Base-by-base conservation (phyloP, 129 eudicot species). In the Flaveria robusta region DNA sequence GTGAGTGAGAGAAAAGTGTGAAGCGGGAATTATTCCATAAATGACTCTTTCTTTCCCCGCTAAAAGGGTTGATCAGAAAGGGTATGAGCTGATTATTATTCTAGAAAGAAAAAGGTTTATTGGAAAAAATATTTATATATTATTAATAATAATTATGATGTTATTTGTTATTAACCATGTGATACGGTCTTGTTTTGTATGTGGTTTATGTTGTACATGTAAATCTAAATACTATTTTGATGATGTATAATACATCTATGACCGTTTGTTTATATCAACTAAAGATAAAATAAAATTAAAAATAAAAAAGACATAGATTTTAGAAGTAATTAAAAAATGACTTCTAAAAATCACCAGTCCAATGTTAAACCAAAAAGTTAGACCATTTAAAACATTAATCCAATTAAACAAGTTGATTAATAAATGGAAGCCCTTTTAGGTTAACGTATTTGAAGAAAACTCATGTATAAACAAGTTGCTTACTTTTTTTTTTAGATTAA, bases 1-100 rank as follows among this genome's bases (percentile, higher is more conserved):
- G 74, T 82, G 75, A 45, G 79, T 13, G 5, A 59, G 67, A 10
- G 77, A 16, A 51, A 72, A 69, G 81, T 74, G 72, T 82, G 41
- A 79, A 72, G 85, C 76, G 85, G 85, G 69, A 82, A 56, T 76
- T 72, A 52, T 76, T 80, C 78, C 83, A 31, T 41, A 31, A 80
- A 66, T 74, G 80, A 80, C 84, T 74, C 84, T 56, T 80, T 74
- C 84, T 27, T 41, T 11, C 24, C 56, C 71, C 65, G 79, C 62
- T 73, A 73, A 80, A 80, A 26, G 62, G 42, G 79, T 42, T 70
- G 74, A 80, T 55, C 70, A 29, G 5, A 73, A 73, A 80, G 70
- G 83, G 65, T 67, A 26, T 66, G 42, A 80, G 4, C 9, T 43
- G 51, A 77, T 77, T 27, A 23, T 64, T 64, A 10, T 74, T 66